Conservation (phyloP, 345 rosid species). For the Aurinia saxatilis region DNA sequence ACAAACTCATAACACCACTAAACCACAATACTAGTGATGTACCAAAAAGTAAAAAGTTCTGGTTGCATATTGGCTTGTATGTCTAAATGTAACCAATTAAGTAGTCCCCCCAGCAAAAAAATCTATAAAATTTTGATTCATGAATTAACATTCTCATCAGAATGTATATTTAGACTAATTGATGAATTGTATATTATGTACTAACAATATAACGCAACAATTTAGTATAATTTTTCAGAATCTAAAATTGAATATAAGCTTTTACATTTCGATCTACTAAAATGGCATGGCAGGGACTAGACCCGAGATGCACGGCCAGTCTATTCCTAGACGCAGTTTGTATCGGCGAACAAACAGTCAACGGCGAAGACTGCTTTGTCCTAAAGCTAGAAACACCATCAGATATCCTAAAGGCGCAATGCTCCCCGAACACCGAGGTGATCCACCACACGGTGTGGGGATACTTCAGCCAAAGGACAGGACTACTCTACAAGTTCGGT, state of each 20-base stretch:
- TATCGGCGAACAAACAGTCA: constrained; percentile 53
- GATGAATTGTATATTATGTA: no score
- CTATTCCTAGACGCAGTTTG: constrained; percentile 65
- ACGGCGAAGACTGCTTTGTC: constrained; percentile 61
- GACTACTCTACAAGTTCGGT: constrained; percentile 58
- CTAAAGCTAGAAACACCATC: constrained; percentile 60
- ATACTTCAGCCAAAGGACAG: constrained; percentile 84
- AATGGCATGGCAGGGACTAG: constrained; percentile 53
- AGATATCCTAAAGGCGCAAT: constrained; percentile 48
- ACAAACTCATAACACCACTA: background rate
- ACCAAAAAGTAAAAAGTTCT: background rate
- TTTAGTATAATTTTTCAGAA: no score
- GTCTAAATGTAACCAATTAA: background rate
- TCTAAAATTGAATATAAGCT: background rate
- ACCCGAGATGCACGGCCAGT: constrained; percentile 76
- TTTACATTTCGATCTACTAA: background rate
- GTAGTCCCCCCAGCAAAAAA: background rate
- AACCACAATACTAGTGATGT: background rate
- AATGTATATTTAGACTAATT: no score
- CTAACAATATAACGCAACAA: no score
- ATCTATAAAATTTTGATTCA: no score
- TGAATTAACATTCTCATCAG: no score
- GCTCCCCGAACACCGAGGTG: constrained; percentile 62
- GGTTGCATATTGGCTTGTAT: background rate
- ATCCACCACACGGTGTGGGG: constrained; percentile 89